Base-by-base conservation (phyloP, 2,329 filamentous ascomycete genomes). In the Dactylellina leptospora region DNA sequence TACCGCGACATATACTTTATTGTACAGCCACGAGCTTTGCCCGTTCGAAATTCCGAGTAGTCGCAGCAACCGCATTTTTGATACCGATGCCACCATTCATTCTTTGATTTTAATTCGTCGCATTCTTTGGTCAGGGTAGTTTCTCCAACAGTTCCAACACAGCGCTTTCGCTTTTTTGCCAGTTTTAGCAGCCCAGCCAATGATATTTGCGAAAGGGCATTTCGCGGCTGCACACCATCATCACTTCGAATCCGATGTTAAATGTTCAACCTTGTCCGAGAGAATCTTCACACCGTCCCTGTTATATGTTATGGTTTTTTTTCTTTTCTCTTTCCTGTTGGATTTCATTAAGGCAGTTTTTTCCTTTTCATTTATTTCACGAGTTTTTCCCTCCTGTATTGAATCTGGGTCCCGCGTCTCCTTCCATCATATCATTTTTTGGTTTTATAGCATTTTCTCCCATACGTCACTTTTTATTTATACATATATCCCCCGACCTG, bases 1-100 rank as follows among this genome's bases (percentile, higher is more conserved):
- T 38, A 47, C 60, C 50, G 50, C 38, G 38, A 55, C n/a, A n/a
- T 63, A 63, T 55, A 38, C 16, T 63, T 55, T 51, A 50, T 51
- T 66, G 51, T 56, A 66, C 61, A 56, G 60, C 51, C 40, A 9
- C 50, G 18, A 11, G 13, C 10, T 44, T n/a, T 8, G 9, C 13
- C 18, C 40, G 2, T 20, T 44, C 3, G 33, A 38, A n/a, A 38
- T 44, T 44, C 4, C 40, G n/a, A 44, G 10, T 11, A 55, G 40
- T 55, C 16, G 20, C 18, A 48, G 44, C n/a, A n/a, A n/a, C n/a
- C n/a, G 40, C 61, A 66, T 48, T 44, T 45, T 33, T 58, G 28
- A 58, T 36, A 66, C 42, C 42, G 38, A 54, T 50, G 11, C 16
- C 33, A 38, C 11, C 50, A 55, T 50, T n/a, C 40, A 11, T 33